A percentile compares a stretch with the other conserved stretches of the same genome.
These are phyloP conservation scores for Fomitopsis pulvina DNA, from an alignment of 768 basidiomycete species.

Conservation along the genomic window DNA sequence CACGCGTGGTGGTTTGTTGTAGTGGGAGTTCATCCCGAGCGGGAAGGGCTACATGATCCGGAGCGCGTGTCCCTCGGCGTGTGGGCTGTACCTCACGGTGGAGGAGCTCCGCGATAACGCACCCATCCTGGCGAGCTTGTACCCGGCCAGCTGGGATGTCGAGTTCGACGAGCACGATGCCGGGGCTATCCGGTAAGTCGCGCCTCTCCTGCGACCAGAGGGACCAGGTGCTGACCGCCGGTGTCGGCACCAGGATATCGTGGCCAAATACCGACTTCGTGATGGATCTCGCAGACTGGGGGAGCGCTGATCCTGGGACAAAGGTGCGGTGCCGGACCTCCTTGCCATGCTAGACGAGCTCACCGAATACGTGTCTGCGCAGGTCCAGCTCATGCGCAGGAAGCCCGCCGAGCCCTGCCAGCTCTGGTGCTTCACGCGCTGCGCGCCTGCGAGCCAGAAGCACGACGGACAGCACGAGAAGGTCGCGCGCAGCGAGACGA, in stretches of 20 bases:
- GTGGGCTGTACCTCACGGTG: slow-evolving; percentile 17
- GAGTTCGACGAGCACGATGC: slow-evolving; percentile 10
- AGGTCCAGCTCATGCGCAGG: slow-evolving; percentile 16
- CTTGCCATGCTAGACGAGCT: background rate
- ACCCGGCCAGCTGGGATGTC: slow-evolving; percentile 20
- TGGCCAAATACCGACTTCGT: slow-evolving; percentile 19
- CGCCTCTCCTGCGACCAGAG: background rate
- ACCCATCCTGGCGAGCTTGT: slow-evolving; percentile 18
- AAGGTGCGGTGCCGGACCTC: slow-evolving; percentile 10
- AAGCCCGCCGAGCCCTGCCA: slow-evolving; percentile 14
- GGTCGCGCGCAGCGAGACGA: slow-evolving; percentile 6
- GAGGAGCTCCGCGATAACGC: slow-evolving; percentile 10
- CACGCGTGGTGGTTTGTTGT: slow-evolving; percentile 24
- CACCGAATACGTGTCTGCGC: background rate
- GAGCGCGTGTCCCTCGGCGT: slow-evolving; percentile 1
- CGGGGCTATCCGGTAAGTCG: slow-evolving; percentile 12
- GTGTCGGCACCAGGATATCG: slow-evolving; percentile 9
- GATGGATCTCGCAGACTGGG: slow-evolving; percentile 16
- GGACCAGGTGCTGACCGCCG: background rate
- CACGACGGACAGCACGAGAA: slow-evolving; percentile 10
- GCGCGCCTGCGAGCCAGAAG: slow-evolving; percentile 9
- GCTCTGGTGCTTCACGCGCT: slow-evolving; percentile 18
- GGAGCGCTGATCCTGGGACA: slow-evolving; percentile 13
- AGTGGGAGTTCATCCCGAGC: slow-evolving; percentile 22
- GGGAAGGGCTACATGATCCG: slow-evolving; percentile 20